These are phyloP conservation scores for Cadophora gregata DNA, from an alignment of 2,329 filamentous ascomycete species.

Conservation along the genomic window DNA sequence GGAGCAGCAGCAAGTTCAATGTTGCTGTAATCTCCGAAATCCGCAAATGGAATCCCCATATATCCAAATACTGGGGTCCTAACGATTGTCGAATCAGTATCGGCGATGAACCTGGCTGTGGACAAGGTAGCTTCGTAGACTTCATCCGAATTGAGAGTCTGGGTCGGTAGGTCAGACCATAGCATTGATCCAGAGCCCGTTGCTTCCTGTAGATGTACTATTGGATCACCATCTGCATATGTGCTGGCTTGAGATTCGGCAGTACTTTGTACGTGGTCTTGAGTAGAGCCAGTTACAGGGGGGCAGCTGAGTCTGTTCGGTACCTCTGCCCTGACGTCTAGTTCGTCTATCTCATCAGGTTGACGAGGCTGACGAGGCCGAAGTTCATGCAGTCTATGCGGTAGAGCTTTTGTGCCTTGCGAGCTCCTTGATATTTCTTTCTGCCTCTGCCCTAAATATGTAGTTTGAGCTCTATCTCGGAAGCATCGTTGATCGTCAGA, in stretches of 20 bases:
- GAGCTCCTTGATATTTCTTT: slow-evolving; percentile 16
- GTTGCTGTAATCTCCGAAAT: background rate
- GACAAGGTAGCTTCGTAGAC: background rate
- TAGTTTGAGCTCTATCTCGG: background rate
- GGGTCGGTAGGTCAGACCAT: background rate
- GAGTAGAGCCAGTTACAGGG: background rate
- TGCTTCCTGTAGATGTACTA: background rate
- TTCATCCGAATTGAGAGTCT: background rate
- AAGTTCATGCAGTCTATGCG: slow-evolving; percentile 12
- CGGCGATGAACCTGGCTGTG: background rate
- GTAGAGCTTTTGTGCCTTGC: background rate
- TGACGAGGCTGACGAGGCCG: slow-evolving; percentile 15
- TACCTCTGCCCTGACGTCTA: background rate
- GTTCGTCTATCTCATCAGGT: background rate
- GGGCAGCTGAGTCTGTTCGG: background rate
- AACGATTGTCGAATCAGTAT: background rate
- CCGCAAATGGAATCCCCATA: background rate
- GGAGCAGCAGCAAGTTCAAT: background rate
- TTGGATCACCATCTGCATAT: background rate
- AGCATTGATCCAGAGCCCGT: background rate
- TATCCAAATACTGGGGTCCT: background rate
- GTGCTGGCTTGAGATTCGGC: background rate
- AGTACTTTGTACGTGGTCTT: background rate
- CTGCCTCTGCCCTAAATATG: slow-evolving; percentile 31
- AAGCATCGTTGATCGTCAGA: background rate